Base-by-base conservation (phyloP, 2,329 filamentous ascomycete genomes). In the Ceratocystis destructans region DNA sequence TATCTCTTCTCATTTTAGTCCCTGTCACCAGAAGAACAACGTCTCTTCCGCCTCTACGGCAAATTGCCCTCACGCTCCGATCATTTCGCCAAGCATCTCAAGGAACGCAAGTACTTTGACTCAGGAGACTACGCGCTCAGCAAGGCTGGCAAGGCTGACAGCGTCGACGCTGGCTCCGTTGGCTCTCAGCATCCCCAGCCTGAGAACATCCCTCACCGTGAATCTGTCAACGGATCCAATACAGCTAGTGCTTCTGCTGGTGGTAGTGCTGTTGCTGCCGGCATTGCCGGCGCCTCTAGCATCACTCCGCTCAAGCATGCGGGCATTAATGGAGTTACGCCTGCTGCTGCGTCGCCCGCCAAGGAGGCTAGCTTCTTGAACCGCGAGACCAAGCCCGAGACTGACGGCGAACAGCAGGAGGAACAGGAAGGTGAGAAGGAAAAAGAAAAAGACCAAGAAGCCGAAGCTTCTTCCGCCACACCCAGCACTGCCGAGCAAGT, bases 61-160 rank as follows among this genome's bases (percentile, higher is more conserved):
- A 97, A 97, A 79, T 87, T 97, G 69, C 94, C 94, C 70, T 96
- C 89, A 77, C 94, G 94, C 77, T 95, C 92, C 76, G 93, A 96
- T 77, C 84, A 96, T 73, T 87, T 97, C 72, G 91, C 95, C 81
- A 97, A 97, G 82, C 96, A 97, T 76, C 85, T 97, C 75, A 96
- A 96, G 83, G 94, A 97, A 77, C 92, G 94, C 80, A 99, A 96
- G 80, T 96, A 96, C 80, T 96, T 96, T 77, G 91, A 96, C 80
- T 94, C 89, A 68, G 92, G 91, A 74, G 91, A 96, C 79, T 96
- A 96, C 73, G 92, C 92, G 74, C 89, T 96, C 79, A 93, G 89
- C 77, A 96, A 96, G 81, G 94, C 94, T 68, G 94, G 94, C 77
- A 97, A 97, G 80, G 91, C 90, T 76, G 89, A 92, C 73, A 89